phyloP scores from a whole-genome alignment of 352 stramenopile species.

The Pythium guiyangense region DNA sequence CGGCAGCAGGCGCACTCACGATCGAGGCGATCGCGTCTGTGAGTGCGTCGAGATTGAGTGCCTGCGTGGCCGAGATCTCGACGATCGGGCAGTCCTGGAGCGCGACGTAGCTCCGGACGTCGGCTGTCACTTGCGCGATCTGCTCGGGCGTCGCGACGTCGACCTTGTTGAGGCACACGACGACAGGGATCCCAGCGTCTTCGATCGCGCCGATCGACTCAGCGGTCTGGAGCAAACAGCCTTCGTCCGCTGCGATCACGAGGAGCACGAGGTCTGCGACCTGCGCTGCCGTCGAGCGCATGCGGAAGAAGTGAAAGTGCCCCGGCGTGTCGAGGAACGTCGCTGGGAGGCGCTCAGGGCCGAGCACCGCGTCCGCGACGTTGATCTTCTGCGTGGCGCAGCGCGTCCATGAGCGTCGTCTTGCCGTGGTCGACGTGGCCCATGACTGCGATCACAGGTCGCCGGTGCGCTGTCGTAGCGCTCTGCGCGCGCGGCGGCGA shows the following conservation, averaged over 20 bases:
- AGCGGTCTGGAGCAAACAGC: slow-evolving; percentile 96
- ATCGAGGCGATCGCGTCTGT: slow-evolving; percentile 33
- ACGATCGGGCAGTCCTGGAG: slow-evolving; percentile 70
- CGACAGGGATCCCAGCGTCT: slow-evolving; percentile 54
- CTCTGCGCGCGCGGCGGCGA: slow-evolving; percentile 10
- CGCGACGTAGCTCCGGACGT: slow-evolving; percentile 76
- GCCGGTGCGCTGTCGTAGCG: slow-evolving; percentile 34
- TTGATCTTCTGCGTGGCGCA: slow-evolving; percentile 96
- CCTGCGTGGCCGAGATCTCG: slow-evolving; percentile 69
- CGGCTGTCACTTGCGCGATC: slow-evolving; percentile 41
- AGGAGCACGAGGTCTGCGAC: slow-evolving; percentile 97
- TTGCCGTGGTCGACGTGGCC: slow-evolving; percentile 99
- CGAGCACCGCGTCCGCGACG: slow-evolving; percentile 92
- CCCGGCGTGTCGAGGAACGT: slow-evolving; percentile 99
- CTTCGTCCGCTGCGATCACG: slow-evolving; percentile 98
- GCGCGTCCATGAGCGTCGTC: slow-evolving; percentile 98
- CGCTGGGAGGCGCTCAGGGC: slow-evolving; percentile 46
- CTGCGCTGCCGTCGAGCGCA: slow-evolving; percentile 94
- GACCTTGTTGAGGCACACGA: slow-evolving; percentile 89
- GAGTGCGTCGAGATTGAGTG: slow-evolving; percentile 49
- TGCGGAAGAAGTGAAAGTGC: slow-evolving; percentile 99
- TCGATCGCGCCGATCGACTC: slow-evolving; percentile 93
- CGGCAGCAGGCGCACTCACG: slow-evolving; percentile 21
- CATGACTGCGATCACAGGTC: slow-evolving; percentile 99
- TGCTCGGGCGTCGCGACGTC: slow-evolving; percentile 46